phyloP scores from a whole-genome alignment of 2,329 filamentous ascomycete species.

The Myriosclerotinia scirpicola region DNA sequence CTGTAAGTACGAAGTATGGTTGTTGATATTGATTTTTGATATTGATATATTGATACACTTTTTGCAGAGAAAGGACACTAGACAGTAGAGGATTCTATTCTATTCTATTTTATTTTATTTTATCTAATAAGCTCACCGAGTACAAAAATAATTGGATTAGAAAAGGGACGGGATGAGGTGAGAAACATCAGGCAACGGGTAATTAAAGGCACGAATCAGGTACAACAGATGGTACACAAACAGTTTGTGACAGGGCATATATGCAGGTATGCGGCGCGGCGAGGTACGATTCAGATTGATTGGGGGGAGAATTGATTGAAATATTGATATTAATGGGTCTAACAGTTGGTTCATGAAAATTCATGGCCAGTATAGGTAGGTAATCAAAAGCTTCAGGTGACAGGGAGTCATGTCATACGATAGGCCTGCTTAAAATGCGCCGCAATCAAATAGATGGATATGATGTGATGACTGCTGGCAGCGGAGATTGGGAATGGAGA shows the following conservation, averaged over 20 bases:
- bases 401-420: background rate
- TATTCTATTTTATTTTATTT: no score
- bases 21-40: no score
- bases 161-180: no score
- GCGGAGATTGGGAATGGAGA: background rate
- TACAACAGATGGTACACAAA: no score
- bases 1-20: no score
- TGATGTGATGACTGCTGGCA: background rate
- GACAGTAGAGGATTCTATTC: no score
- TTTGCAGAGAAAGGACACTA: no score
- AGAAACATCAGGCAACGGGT: background rate
- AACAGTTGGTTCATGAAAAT: no score
- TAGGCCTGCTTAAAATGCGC: background rate
- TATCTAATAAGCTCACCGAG: background rate
- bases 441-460: background rate
- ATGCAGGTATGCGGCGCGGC: slow-evolving; percentile 4
- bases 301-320: background rate
- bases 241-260: background rate
- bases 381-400: background rate
- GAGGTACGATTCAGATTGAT: background rate
- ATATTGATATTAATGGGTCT: background rate
- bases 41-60: no score
- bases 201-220: background rate
- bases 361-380: background rate
- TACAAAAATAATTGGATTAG: background rate